phyloP scores from a whole-genome alignment of 768 basidiomycete species.

The Mycena kentingensis region DNA sequence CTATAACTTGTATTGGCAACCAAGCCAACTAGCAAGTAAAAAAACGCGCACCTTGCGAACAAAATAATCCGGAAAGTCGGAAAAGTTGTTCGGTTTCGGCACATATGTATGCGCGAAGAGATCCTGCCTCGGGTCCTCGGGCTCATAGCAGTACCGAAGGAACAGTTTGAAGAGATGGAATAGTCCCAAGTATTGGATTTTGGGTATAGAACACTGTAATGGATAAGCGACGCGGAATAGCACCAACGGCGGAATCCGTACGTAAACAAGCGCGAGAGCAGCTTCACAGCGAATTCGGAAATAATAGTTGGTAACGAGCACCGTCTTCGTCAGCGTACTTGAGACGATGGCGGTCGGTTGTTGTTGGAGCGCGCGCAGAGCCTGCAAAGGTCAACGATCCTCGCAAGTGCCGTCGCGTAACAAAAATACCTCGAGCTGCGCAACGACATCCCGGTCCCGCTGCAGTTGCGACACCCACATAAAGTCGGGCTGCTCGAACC shows the following conservation, averaged over 20 bases:
- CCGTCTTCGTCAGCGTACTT: constrained; percentile 89
- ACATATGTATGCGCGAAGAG: constrained; percentile 86
- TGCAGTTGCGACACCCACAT: constrained; percentile 99
- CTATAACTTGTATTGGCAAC: constrained; percentile 39
- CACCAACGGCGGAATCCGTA: constrained; percentile 35
- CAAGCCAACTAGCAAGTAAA: not conserved
- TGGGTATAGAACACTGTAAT: constrained; percentile 77
- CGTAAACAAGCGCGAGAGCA: constrained; percentile 77
- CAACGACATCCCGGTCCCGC: constrained; percentile 93
- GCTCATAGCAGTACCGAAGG: constrained; percentile 86
- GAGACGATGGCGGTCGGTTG: constrained; percentile 85
- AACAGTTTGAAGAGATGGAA: constrained; percentile 97
- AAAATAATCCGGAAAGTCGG: constrained; percentile 89
- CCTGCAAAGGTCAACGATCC: constrained; percentile 46
- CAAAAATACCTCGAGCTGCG: constrained; percentile 77
- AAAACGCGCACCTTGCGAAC: constrained; percentile 76
- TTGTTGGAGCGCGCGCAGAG: constrained; percentile 83
- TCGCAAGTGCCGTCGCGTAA: not conserved
- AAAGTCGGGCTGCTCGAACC: constrained; percentile 94
- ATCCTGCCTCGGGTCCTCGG: constrained; percentile 78
- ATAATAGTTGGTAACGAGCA: constrained; percentile 93
- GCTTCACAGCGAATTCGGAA: constrained; percentile 96
- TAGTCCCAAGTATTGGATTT: constrained; percentile 84
- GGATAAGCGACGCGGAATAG: constrained; percentile 3
- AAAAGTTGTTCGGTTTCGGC: constrained; percentile 95